Evolutionary conservation across 495 filamentous ascomycete genomes (phyloP).

Genomic region (Penicillium taxi): DNA sequence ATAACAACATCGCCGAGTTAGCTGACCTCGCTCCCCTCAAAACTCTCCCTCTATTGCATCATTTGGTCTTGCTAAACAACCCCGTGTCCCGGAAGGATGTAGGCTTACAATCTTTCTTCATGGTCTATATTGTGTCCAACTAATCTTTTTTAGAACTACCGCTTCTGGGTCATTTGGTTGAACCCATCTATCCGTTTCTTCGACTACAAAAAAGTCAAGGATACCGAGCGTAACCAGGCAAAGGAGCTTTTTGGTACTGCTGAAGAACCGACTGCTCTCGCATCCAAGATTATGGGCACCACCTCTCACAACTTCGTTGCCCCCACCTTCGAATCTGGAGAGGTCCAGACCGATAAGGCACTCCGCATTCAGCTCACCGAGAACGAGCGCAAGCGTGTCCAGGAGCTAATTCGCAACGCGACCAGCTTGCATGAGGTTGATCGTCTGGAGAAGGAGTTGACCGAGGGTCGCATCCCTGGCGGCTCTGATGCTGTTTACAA

Average conservation of each 20-base stretch:
- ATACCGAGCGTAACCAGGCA: slow-evolving; percentile 68
- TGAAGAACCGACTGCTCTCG: slow-evolving; percentile 69
- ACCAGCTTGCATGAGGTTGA: slow-evolving; percentile 81
- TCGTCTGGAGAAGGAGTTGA: slow-evolving; percentile 72
- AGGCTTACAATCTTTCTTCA: slow-evolving; percentile 12
- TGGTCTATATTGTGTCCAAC: slow-evolving; percentile 3
- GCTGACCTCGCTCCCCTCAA: slow-evolving; percentile 81
- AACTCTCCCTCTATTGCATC: slow-evolving; percentile 60
- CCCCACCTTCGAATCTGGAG: slow-evolving; percentile 35
- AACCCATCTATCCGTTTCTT: slow-evolving; percentile 80
- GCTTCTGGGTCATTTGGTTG: slow-evolving; percentile 84
- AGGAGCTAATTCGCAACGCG: slow-evolving; percentile 71
- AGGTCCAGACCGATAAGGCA: slow-evolving; percentile 49
- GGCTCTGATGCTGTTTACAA: no score
- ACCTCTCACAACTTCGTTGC: slow-evolving; percentile 79
- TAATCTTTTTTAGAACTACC: slow-evolving; percentile 63
- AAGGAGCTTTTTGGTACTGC: slow-evolving; percentile 72
- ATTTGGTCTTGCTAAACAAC: slow-evolving; percentile 77
- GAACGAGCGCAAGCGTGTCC: slow-evolving; percentile 59
- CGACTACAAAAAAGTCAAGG: slow-evolving; percentile 87
- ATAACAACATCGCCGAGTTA: slow-evolving; percentile 68
- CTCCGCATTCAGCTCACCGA: slow-evolving; percentile 63
- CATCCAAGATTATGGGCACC: slow-evolving; percentile 80
- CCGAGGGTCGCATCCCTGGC: slow-evolving; percentile 74
- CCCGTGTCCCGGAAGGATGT: slow-evolving; percentile 91